Conservation (phyloP, 257 asterid species). For the Solanum chilense region DNA sequence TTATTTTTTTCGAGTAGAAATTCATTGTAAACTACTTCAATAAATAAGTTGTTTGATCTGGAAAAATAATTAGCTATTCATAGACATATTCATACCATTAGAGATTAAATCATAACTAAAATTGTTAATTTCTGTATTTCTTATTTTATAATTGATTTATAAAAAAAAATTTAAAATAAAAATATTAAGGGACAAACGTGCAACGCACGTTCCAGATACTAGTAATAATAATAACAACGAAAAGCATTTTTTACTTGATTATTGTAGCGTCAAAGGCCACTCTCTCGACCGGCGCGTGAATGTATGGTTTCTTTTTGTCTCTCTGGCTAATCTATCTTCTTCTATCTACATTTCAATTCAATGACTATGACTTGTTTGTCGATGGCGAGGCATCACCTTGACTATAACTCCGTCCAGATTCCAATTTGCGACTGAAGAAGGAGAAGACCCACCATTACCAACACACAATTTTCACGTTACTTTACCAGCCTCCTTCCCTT, state of each 20-base stretch:
- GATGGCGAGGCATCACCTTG: slow-evolving; percentile 12
- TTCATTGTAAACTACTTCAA: too few relatives aligned
- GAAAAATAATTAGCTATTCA: too few relatives aligned
- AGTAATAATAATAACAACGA: not conserved
- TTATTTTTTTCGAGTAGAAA: too few relatives aligned
- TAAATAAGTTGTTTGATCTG: too few relatives aligned
- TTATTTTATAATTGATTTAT: too few relatives aligned
- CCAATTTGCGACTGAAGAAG: not conserved
- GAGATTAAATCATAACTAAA: too few relatives aligned
- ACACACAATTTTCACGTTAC: not conserved
- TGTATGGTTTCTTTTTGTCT: not conserved
- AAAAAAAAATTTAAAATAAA: too few relatives aligned
- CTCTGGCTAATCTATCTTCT: not conserved
- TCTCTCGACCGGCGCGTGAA: not conserved
- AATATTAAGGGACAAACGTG: too few relatives aligned
- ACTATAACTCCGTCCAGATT: slow-evolving; percentile 10
- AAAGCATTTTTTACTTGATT: not conserved
- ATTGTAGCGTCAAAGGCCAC: not conserved
- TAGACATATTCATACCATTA: too few relatives aligned
- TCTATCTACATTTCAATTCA: not conserved
- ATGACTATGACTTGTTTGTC: not conserved
- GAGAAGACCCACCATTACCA: not conserved
- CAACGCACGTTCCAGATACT: too few relatives aligned
- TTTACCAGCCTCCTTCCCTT: not conserved
- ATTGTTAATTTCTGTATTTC: too few relatives aligned